A percentile compares a stretch with the other conserved stretches of the same genome.
Conservation (phyloP, 2,329 filamentous ascomycete genomes). For the Aspergillus sp. region DNA sequence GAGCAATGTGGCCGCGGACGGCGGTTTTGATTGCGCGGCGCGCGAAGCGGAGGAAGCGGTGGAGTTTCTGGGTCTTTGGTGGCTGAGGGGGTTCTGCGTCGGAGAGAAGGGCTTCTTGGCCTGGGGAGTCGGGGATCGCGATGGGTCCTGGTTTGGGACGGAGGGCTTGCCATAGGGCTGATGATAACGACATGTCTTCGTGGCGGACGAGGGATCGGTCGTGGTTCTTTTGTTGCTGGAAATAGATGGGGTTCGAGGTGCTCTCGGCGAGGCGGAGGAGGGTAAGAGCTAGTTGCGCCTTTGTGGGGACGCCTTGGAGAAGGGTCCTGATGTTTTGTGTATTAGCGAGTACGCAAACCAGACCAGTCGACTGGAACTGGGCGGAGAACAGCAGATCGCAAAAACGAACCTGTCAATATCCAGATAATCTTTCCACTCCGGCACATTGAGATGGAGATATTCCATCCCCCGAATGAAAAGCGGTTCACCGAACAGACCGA, state of each 20-base stretch:
- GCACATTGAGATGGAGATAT: constrained; percentile 57
- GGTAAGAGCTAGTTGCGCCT: constrained; percentile 81
- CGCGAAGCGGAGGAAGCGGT: constrained; percentile 64
- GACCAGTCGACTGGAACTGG: no score
- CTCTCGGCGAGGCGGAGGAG: constrained; percentile 80
- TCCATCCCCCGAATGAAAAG: constrained; percentile 64
- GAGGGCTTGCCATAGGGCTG: no score
- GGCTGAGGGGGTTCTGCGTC: no score
- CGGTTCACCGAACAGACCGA: constrained; percentile 80
- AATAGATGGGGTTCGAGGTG: constrained; percentile 64
- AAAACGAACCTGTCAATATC: not conserved
- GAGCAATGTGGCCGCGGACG: constrained; percentile 71
- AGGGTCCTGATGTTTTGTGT: constrained; percentile 56
- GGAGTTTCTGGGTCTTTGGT: not conserved
- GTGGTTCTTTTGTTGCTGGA: not conserved
- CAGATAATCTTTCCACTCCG: constrained; percentile 69
- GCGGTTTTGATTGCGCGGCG: constrained; percentile 71
- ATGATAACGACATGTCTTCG: no score
- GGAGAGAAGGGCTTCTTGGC: no score
- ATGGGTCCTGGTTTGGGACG: no score
- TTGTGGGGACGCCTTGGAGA: constrained; percentile 81
- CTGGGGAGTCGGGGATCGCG: no score
- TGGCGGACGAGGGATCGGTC: not conserved
- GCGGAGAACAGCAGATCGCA: not conserved
- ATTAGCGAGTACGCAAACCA: not conserved